A percentile compares a stretch with the other conserved stretches of the same genome.
Evolutionary conservation across 345 rosid genomes (phyloP).

Genomic region (Geranium rotundifolium): DNA sequence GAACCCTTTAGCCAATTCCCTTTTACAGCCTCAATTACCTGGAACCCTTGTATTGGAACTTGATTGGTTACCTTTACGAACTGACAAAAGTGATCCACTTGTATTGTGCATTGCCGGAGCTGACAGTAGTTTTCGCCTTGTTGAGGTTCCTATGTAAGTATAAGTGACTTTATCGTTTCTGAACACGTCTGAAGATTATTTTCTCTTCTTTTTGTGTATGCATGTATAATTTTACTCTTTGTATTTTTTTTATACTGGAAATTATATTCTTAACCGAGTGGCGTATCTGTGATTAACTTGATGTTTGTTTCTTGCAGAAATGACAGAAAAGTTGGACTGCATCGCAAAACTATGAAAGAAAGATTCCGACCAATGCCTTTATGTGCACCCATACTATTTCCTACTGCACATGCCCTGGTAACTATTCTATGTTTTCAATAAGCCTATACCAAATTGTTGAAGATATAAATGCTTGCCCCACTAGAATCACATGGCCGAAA

Average conservation of each 20-base stretch:
- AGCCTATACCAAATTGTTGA: not conserved
- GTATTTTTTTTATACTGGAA: not conserved
- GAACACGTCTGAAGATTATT: not conserved
- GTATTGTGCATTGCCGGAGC: constrained; percentile 93
- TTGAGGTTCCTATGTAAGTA: constrained; percentile 76
- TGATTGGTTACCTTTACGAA: constrained; percentile 85
- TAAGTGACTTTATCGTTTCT: constrained; percentile 2
- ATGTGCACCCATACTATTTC: constrained; percentile 74
- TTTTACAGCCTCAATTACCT: constrained; percentile 87
- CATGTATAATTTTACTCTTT: not conserved
- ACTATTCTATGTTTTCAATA: not conserved
- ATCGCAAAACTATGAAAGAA: constrained; percentile 46
- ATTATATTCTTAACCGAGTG: not conserved
- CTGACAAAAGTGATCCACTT: constrained; percentile 70
- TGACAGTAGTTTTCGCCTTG: constrained; percentile 89
- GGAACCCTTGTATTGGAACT: constrained; percentile 96
- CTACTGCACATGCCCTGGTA: constrained; percentile 91
- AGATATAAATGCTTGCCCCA: not conserved
- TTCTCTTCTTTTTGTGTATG: not conserved
- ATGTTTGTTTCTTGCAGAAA: constrained; percentile 33
- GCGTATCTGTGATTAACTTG: not conserved
- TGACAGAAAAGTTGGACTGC: constrained; percentile 45
- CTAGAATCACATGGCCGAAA: not conserved
- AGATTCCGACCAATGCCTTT: constrained; percentile 94
- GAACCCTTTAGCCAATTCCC: constrained; percentile 91